Evolutionary conservation across 306 rosid genomes (phyloP), one percentile per base, ranked within the genome.

Genomic region (Chamaecrista fasciculata): DNA sequence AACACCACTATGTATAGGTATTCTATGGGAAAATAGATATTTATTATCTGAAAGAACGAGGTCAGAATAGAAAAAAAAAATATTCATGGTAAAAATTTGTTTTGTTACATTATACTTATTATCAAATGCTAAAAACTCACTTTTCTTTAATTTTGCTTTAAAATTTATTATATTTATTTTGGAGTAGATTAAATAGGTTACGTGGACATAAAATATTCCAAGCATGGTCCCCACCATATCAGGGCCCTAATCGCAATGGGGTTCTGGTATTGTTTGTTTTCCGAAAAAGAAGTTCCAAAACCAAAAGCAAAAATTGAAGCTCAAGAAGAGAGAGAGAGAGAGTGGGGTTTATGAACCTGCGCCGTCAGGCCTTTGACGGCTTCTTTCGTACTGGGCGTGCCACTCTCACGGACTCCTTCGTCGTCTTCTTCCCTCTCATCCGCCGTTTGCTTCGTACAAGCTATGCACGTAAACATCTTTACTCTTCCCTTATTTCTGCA

Each of bases 381-480:
- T 86, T 89, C 95, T 86, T 89, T 87, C 58, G 96, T 86, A 84
- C 82, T 92, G 62, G 98, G 98, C 63, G 92, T 89, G 84, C 95
- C 87, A 72, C 89, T 89, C 72, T 91, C 97, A 57, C 94, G 91
- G 63, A 70, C 81, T 57, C 76, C 84, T 34, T 59, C 65, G 44
- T 77, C 83, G 44, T 77, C 83, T 53, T 79, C 97, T 0, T 74
- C 89, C 57, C 78, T 83, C 19, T 84, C 90, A 33, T 53, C 82
- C 19, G 79, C 76, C 20, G 73, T 75, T 64, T 69, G 80, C 79
- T 92, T 89, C 81, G 95, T 82, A 82, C 96, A 86, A 31, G 92
- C 96, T 81, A 92, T 87, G 91, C 98, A 92, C 42, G 95, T 87
- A 84, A 92, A 92, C 98, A 92, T 92, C 77, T 76, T 86, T 21